Percentiles rank a stretch among this genome's conserved stretches.
phyloP scores from a whole-genome alignment of 139 green algal genomes.

The Chara braunii region DNA sequence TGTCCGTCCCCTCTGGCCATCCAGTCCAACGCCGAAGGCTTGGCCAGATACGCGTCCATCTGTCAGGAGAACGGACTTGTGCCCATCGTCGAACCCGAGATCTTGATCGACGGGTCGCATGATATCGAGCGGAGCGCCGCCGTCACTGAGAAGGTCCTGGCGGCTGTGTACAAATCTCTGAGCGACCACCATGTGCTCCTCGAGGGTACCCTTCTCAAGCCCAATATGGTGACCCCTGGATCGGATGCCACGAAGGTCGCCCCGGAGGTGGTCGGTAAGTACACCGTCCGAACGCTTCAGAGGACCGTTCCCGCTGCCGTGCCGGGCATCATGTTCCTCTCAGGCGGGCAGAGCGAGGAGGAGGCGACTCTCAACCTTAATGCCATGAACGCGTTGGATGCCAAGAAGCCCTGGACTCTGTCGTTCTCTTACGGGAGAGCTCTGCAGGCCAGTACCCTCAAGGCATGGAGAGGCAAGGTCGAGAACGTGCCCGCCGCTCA shows the following conservation, averaged over 20 bases:
- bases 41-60: conserved; percentile 83
- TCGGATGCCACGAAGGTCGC: conserved; percentile 24
- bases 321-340: conserved; percentile 80
- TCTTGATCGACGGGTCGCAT: conserved; percentile 85
- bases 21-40: conserved; percentile 66
- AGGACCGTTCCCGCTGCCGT: conserved; percentile 72
- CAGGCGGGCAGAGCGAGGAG: conserved; percentile 75
- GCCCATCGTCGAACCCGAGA: conserved; percentile 96
- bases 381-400: conserved; percentile 57
- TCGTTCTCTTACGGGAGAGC: conserved; percentile 90
- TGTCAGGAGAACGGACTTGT: conserved; percentile 81
- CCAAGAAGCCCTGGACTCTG: conserved; percentile 71
- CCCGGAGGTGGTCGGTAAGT: conserved; percentile 54
- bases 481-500: conserved; percentile 80
- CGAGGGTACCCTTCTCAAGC: conserved; percentile 82
- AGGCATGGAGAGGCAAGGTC: conserved; percentile 61
- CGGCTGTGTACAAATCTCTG: conserved; percentile 38
- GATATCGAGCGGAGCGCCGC: conserved; percentile 67
- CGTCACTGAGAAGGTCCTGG: conserved; percentile 50
- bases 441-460: conserved; percentile 57
- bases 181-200: conserved; percentile 48
- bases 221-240: conserved; percentile 77
- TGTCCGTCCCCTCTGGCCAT: conserved; percentile 57
- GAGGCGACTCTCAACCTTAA: conserved; percentile 77
- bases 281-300: conserved; percentile 73